Evolutionary conservation across 2,329 filamentous ascomycete species (phyloP).

Genomic region (Microsporum ferrugineum): DNA sequence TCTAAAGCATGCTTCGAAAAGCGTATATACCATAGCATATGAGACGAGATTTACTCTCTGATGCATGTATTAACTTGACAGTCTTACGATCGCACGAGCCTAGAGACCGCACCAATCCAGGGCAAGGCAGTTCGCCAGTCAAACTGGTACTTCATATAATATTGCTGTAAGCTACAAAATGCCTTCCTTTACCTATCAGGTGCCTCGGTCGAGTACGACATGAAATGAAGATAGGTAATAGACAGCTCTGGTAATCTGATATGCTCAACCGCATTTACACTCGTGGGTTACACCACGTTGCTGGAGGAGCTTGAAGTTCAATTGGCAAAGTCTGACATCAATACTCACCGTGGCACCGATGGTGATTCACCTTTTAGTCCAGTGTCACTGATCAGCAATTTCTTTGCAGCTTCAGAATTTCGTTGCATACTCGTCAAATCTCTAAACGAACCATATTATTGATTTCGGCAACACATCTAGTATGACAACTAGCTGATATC

Average conservation of each 20-base stretch:
- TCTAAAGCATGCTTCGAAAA: neutral
- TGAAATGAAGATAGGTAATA: constrained; percentile 27
- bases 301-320: constrained; percentile 36
- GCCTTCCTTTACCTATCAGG: neutral
- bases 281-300: constrained; percentile 16
- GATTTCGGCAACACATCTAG: too few species aligned
- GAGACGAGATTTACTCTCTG: neutral
- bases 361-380: neutral
- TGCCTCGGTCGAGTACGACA: neutral
- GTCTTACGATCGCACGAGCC: too few species aligned
- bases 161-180: neutral
- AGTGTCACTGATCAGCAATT: neutral
- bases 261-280: constrained; percentile 30
- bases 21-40: neutral
- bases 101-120: neutral
- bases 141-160: neutral
- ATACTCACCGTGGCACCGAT: neutral
- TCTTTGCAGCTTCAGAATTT: neutral
- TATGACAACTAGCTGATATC: too few species aligned
- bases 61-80: too few species aligned
- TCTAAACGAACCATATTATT: too few species aligned
- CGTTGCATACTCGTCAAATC: too few species aligned
- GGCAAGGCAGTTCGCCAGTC: neutral
- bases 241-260: constrained; percentile 36
- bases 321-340: constrained; percentile 35